Evolutionary conservation across 2,329 filamentous ascomycete species (phyloP), one percentile per base, ranked within the genome.

Genomic region (Kalaharituber pfeilii): DNA sequence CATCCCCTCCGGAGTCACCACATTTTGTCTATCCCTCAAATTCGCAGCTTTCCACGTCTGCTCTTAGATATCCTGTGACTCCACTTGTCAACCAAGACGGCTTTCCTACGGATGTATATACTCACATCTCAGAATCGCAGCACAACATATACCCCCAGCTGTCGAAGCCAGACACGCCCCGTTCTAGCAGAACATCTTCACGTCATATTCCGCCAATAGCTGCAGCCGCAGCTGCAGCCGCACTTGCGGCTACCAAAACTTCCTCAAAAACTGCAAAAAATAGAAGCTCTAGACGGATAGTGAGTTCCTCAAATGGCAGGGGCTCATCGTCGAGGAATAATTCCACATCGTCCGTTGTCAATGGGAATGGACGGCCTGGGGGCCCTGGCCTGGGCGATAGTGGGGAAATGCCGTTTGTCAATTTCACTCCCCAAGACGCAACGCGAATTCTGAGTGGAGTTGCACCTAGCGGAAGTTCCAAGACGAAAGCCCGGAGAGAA

Each of bases 401-500:
- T 29, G 61, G 66, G 29, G 67, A 67, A 49, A 72, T 73, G 13
- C 76, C 74, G 9, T 96, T 96, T 65, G 85, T 94, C 59, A 96
- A 96, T 68, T 94, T 84, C 69, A 95, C 88, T 1, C 81, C 86
- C 0, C 73, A 75, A 50, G 88, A 98, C 67, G 81, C 80, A 63
- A 72, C 76, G 13, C 78, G 83, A 65, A 81, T 98, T 44, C 78
- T 98, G 68, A 86, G 79, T 6, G 89, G 88, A 4, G 91, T 98
- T 11, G 91, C 91, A 47, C 89, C 89, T 0, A 88, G 82, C 60
- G 91, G 91, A 8, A 87, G 81, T 62, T 84, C 79, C 61, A 96
- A 96, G 76, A 96, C 91, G 7, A 95, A 95, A 67, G 86, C 86
- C n/a, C 72, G 87, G 53, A 73, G 91, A 51, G 89, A 96, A 68